Evolutionary conservation across 768 basidiomycete genomes (phyloP), one percentile per base, ranked within the genome.

Genomic region (Podaxis pistillaris): DNA sequence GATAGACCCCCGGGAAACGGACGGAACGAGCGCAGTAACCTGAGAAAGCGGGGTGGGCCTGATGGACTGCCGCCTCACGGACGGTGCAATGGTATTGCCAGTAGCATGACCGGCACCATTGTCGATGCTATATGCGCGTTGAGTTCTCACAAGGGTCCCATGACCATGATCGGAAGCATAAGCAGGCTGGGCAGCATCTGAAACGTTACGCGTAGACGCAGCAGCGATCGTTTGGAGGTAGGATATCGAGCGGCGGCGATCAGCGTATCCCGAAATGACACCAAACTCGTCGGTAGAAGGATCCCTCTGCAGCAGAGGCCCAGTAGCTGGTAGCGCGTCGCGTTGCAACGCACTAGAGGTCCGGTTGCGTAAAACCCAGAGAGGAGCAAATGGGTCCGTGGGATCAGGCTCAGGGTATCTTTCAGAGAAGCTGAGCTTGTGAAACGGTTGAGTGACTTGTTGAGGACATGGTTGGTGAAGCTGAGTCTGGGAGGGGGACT

Each of bases 401-500:
- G 87, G 88, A 73, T 91, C 89, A 33, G 88, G 87, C 1, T 77
- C 72, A 4, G 89, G 89, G 70, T 90, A 91, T 44, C 84, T 78
- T 58, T 78, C 69, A 9, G 82, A 78, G 67, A 80, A 71, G 55
- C 81, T 81, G 60, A 85, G n/a, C 37, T 62, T 62, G 53, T 54
- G 52, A 12, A 33, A 22, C 26, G 60, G 11, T 22, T 19, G 60
- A 15, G 41, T 15, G 19, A n/a, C 4, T 19, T 24, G 53, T 22
- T 62, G 50, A 9, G 15, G 50, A 11, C 37, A 50, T 1, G 33
- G 8, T 5, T 57, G 19, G 28, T 17, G 44, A n/a, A 22, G 51
- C 19, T 37, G 44, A 13, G 41, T 17, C 49, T 46, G 44, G 44
- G 44, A 19, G 4, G 17, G 26, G 19, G 22, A 6, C 15, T 12